Conservation (phyloP, 805 yeast genomes). For the Monosporozyma aerobia region DNA sequence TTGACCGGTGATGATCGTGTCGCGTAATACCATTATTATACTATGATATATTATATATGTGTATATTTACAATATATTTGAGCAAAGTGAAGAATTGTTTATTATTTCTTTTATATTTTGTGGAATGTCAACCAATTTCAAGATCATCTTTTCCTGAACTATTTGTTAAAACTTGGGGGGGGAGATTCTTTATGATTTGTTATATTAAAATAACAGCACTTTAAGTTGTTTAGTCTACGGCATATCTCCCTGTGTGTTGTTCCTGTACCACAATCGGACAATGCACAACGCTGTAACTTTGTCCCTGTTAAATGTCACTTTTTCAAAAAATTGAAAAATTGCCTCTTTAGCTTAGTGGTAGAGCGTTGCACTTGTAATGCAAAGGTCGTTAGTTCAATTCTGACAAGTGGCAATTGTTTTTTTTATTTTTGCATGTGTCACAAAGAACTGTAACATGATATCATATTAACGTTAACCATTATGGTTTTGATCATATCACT, state of each 20-base stretch:
- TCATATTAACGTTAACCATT: too few species aligned
- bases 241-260: too few species aligned
- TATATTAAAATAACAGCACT: too few species aligned
- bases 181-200: too few species aligned
- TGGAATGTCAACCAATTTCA: neutral
- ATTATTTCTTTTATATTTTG: neutral
- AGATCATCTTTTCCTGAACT: neutral
- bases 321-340: neutral
- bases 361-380: constrained; percentile 99
- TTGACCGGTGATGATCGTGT: constrained; percentile 83
- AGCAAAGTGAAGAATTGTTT: neutral
- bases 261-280: too few species aligned
- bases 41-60: neutral
- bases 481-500: too few species aligned
- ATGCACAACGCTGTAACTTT: too few species aligned
- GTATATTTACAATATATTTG: neutral
- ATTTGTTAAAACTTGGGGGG: too few species aligned
- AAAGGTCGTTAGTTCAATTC: constrained; percentile 93
- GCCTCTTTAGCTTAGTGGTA: constrained; percentile 99
- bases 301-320: neutral
- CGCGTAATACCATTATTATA: constrained; percentile 3
- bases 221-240: too few species aligned
- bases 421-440: neutral
- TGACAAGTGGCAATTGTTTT: constrained; percentile 62
- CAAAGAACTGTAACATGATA: too few species aligned